Conservation (phyloP, 108 stramenopile species). For the Nitzschia putrida region DNA sequence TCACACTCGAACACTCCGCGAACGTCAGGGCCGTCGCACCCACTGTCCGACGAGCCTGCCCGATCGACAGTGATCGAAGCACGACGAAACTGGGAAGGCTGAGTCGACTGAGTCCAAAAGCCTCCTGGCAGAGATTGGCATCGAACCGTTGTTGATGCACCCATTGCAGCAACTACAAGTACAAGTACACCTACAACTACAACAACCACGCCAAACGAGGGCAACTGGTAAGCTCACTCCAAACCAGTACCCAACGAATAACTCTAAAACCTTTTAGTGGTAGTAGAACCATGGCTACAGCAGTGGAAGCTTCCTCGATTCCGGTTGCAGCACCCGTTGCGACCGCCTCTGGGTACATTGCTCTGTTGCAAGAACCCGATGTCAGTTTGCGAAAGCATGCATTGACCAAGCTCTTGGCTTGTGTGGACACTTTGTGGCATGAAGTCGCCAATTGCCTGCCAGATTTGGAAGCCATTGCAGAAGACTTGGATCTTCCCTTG, state of each 20-base stretch:
- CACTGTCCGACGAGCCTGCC: background rate
- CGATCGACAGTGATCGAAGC: conserved; percentile 17
- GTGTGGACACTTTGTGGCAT: conserved; percentile 84
- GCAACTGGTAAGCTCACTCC: background rate
- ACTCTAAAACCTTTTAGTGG: background rate
- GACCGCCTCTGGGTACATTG: conserved; percentile 74
- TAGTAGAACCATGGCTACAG: conserved; percentile 7
- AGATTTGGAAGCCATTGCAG: conserved; percentile 80
- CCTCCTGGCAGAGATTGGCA: background rate
- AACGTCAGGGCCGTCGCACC: too few species aligned
- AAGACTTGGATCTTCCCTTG: conserved; percentile 47
- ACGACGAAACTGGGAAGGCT: background rate
- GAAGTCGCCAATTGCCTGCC: conserved; percentile 83
- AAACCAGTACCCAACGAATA: background rate
- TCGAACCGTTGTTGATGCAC: background rate
- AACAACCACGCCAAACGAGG: background rate
- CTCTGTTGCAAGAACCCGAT: conserved; percentile 71
- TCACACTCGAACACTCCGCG: background rate
- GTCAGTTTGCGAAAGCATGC: conserved; percentile 56
- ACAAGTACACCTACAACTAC: background rate
- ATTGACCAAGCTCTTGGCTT: conserved; percentile 54
- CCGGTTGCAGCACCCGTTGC: conserved; percentile 22
- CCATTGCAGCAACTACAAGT: background rate
- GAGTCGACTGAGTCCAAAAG: background rate
- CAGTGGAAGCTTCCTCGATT: conserved; percentile 15